Evolutionary conservation across 2,329 filamentous ascomycete species (phyloP).

Genomic region (Stagonosporopsis cucurbitacearum): DNA sequence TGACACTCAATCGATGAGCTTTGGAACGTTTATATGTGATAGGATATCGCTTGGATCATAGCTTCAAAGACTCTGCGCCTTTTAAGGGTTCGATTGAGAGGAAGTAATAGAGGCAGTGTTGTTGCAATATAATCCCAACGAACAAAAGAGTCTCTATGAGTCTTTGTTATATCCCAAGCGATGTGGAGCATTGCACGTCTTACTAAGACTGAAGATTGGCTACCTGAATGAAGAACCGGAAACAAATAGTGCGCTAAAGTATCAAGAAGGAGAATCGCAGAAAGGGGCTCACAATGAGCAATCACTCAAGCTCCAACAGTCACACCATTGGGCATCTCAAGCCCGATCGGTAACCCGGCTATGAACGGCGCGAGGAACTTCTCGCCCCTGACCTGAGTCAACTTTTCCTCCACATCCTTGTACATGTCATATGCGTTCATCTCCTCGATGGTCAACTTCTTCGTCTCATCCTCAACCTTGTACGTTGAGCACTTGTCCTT

Average conservation of each 20-base stretch:
- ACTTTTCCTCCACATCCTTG: constrained; percentile 28
- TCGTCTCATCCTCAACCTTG: constrained; percentile 66
- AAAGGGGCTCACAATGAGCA: not conserved
- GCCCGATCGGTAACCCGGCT: constrained; percentile 14
- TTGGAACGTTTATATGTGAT: constrained; percentile 24
- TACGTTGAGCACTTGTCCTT: constrained; percentile 60
- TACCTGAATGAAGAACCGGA: not conserved
- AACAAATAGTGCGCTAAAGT: constrained; percentile 3
- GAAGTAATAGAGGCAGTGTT: not conserved
- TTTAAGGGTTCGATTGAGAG: too few species aligned
- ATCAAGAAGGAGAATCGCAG: not conserved
- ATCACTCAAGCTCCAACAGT: constrained; percentile 13
- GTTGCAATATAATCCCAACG: not conserved
- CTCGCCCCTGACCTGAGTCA: constrained; percentile 12
- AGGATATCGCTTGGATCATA: constrained; percentile 1
- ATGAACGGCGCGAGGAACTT: constrained; percentile 15
- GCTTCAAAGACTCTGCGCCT: not conserved
- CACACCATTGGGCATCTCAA: constrained; percentile 18
- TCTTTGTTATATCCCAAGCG: not conserved
- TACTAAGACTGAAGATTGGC: not conserved
- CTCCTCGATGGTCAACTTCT: constrained; percentile 71
- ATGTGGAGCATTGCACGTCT: not conserved
- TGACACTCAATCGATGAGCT: constrained; percentile 51
- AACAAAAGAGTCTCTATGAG: not conserved
- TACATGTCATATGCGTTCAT: constrained; percentile 62